Conservation (phyloP, 73 alveolate genomes). For the Tetrahymena malaccensis region DNA sequence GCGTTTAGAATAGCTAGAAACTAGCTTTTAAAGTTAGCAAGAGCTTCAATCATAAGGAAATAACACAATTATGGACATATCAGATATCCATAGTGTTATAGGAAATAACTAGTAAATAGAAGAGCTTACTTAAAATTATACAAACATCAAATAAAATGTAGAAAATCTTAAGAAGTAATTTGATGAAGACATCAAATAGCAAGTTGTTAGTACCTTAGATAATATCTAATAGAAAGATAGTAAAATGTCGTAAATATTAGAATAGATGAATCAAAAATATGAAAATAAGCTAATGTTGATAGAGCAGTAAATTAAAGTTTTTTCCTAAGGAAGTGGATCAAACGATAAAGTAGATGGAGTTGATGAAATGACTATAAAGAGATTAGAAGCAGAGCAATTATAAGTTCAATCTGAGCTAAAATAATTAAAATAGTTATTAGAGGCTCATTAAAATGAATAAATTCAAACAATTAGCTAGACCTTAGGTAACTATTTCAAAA, state of each 20-base stretch:
- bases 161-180: neutral
- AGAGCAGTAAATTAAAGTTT: neutral
- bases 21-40: neutral
- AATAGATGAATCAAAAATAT: neutral
- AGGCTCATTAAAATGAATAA: neutral
- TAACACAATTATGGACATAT: neutral
- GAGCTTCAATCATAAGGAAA: neutral
- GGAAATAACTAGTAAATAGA: neutral
- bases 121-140: neutral
- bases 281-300: neutral
- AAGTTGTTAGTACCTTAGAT: neutral
- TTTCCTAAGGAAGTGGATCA: neutral
- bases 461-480: neutral
- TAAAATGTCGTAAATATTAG: neutral
- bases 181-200: neutral
- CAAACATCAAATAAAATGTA: neutral
- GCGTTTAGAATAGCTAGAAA: neutral
- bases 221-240: neutral
- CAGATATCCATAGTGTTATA: neutral
- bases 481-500: neutral
- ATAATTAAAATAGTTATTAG: neutral
- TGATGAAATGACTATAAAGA: neutral
- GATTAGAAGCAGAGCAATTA: neutral
- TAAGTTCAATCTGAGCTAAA: neutral
- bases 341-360: neutral